phyloP scores from a whole-genome alignment of 108 stramenopile species.

The Conticribra guillardii region DNA sequence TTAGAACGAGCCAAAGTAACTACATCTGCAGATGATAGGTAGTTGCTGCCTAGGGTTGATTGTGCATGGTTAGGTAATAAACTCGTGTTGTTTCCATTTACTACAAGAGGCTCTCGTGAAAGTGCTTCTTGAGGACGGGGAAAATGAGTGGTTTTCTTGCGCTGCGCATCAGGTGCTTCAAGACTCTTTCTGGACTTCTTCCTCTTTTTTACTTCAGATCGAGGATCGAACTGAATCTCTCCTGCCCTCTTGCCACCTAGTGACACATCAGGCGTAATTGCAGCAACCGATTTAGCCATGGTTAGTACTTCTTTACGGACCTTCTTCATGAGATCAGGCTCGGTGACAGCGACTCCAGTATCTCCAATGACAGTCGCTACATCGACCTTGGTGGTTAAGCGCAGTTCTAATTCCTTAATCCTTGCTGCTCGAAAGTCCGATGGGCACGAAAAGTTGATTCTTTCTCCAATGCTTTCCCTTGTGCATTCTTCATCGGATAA shows the following conservation, averaged over 20 bases:
- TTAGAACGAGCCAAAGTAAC: too few species aligned
- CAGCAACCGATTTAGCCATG: not conserved
- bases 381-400: not conserved
- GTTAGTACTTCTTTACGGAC: not conserved
- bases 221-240: not conserved
- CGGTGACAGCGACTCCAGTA: not conserved
- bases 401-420: not conserved
- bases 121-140: too few species aligned
- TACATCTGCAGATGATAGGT: too few species aligned
- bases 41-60: too few species aligned
- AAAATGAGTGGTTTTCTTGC: too few species aligned
- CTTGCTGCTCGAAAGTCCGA: not conserved
- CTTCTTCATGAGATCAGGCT: not conserved
- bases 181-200: not conserved
- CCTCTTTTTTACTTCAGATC: not conserved
- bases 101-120: too few species aligned
- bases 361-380: not conserved
- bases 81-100: too few species aligned
- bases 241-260: not conserved
- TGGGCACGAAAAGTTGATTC: not conserved
- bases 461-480: not conserved
- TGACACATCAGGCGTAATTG: not conserved
- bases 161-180: too few species aligned
- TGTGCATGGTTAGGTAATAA: too few species aligned
- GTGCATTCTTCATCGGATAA: not conserved